These are phyloP conservation scores for Elasticomyces elasticus DNA, from an alignment of 495 filamentous ascomycete species.

Conservation along the genomic window DNA sequence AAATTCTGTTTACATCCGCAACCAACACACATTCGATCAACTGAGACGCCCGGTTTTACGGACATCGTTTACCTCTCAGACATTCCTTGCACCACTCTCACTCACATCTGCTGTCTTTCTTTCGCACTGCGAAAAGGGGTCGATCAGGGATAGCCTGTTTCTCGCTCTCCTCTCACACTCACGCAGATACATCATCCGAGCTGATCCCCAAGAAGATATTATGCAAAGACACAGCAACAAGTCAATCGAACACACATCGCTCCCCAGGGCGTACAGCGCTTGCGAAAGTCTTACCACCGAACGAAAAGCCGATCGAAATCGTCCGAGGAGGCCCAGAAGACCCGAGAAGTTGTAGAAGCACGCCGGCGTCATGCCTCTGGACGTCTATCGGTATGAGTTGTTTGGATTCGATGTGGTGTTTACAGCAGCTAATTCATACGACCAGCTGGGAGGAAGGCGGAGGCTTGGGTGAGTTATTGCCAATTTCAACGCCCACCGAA, in stretches of 20 bases:
- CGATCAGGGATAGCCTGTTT: background rate
- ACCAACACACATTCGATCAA: too few relatives aligned
- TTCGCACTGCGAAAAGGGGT: background rate
- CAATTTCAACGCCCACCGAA: background rate
- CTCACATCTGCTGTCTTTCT: background rate
- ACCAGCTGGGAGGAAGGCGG: slow-evolving; percentile 25
- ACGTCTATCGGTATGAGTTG: slow-evolving; percentile 15
- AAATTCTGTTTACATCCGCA: background rate
- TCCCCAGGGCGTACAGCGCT: background rate
- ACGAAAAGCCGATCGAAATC: background rate
- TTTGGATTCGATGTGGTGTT: too few relatives aligned
- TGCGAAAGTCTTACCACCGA: background rate
- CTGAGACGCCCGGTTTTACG: too few relatives aligned
- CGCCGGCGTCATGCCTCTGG: slow-evolving; percentile 5
- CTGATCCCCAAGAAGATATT: background rate
- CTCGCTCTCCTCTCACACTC: background rate
- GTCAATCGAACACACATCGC: background rate
- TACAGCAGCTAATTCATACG: too few relatives aligned
- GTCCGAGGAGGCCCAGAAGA: background rate
- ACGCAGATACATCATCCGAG: background rate
- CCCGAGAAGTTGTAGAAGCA: background rate
- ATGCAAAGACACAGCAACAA: background rate
- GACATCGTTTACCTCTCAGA: background rate
- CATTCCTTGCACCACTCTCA: background rate
- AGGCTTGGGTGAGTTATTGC: slow-evolving; percentile 8